phyloP scores from a whole-genome alignment of 176 grass and related monocot species.

The Triticum timopheevii region DNA sequence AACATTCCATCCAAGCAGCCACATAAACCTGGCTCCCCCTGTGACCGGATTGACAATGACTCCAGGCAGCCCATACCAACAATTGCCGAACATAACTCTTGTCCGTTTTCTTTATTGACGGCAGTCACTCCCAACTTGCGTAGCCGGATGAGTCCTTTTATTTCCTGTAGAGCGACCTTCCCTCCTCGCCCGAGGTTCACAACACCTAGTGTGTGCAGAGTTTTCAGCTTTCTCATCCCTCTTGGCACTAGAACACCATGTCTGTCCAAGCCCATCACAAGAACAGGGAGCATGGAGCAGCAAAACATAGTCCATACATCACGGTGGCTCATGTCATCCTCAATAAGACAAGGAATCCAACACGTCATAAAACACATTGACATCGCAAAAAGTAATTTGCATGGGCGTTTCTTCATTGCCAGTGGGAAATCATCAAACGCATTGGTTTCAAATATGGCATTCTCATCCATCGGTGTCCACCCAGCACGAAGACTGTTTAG shows the following conservation, averaged over 20 bases:
- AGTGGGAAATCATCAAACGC: too few relatives aligned
- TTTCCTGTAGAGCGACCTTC: neutral
- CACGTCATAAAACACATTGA: too few relatives aligned
- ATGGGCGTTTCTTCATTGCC: too few relatives aligned
- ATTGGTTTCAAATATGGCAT: too few relatives aligned
- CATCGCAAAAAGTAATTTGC: neutral
- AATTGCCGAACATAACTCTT: neutral
- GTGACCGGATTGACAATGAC: neutral
- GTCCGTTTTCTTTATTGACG: neutral
- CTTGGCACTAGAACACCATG: neutral
- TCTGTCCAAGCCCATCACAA: accelerated
- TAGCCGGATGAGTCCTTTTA: neutral
- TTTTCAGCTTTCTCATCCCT: neutral
- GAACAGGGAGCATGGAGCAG: neutral
- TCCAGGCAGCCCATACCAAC: neutral
- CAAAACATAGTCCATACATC: accelerated
- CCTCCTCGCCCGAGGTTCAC: neutral
- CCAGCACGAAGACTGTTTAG: too few relatives aligned
- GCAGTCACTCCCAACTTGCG: neutral
- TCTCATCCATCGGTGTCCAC: too few relatives aligned
- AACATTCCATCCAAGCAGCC: too few relatives aligned
- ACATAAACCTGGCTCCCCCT: neutral
- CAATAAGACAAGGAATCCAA: too few relatives aligned
- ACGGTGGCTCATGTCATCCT: too few relatives aligned
- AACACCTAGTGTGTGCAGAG: neutral